Evolutionary conservation across 768 basidiomycete genomes (phyloP), one percentile per base, ranked within the genome.

Genomic region (Cubamyces lactineus): DNA sequence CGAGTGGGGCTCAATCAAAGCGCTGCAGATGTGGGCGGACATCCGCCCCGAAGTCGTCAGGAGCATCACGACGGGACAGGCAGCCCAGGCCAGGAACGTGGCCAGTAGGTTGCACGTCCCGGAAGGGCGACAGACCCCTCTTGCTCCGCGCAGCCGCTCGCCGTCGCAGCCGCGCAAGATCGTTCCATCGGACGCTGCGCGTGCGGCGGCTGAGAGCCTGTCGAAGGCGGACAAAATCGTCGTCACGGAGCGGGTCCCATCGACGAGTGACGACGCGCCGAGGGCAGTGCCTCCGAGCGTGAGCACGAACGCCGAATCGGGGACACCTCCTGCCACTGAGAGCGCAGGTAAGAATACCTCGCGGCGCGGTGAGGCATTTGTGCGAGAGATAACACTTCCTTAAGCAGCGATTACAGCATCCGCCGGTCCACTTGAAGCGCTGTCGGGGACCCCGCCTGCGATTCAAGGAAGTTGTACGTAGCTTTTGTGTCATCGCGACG

Each of bases 1-100:
- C 63, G 97, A 99, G 74, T 99, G 97, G 97, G 97, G 97, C 0
- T 96, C 94, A 3, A 98, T 99, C 77, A 94, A 94, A 72, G 92
- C 91, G 5, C 71, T 94, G 59, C 91, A 94, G 71, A 94, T 93
- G 90, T 94, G 91, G 88, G 92, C 92, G 12, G 92, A 93, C 71
- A 77, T 88, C 60, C 80, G 87, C 45, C 87, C 90, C 1, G 85
- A 89, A 54, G 78, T 75, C 24, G 81, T 78, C 23, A 79, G 76
- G 66, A 77, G 74, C n/a, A 75, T 83, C 34, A 76, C 79, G 17
- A 70, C 69, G 0, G 82, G 79, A 41, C 82, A 83, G 71, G 76
- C 73, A 2, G 79, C 70, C 2, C 82, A 84, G 62, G 82, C 82
- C 7, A 78, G 80, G 63, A 73, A 72, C 49, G 77, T 83, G 16